A percentile compares a stretch with the other conserved stretches of the same genome.
Conservation (phyloP, 202 grass and related monocot species). For the Carex sylvatica region DNA sequence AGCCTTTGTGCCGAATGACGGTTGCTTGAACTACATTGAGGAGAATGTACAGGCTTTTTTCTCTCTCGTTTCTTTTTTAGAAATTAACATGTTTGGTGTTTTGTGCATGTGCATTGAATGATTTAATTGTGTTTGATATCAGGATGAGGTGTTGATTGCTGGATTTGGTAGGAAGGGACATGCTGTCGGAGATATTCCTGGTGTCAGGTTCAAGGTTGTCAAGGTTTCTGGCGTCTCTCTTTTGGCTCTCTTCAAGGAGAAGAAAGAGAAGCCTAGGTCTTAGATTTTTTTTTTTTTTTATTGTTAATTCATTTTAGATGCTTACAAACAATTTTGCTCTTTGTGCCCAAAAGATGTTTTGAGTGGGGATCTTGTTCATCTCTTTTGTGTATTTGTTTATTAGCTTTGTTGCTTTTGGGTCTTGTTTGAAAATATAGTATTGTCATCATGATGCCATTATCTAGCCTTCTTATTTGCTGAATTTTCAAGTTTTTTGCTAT, state of each 20-base stretch:
- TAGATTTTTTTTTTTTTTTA: constrained; percentile 19
- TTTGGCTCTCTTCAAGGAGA: constrained; percentile 69
- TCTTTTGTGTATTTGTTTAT: background rate
- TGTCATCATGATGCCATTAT: background rate
- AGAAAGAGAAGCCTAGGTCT: constrained; percentile 71
- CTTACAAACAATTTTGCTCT: background rate
- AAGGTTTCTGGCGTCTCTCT: constrained; percentile 80
- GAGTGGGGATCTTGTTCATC: background rate
- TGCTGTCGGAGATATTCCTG: constrained; percentile 69
- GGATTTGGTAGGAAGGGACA: constrained; percentile 73
- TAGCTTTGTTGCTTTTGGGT: background rate
- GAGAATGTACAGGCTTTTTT: constrained; percentile 47
- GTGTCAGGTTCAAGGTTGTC: constrained; percentile 84
- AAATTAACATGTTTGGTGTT: background rate
- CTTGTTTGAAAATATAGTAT: background rate
- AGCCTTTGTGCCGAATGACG: constrained; percentile 80
- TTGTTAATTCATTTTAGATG: background rate
- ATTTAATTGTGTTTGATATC: background rate
- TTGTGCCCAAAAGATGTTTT: background rate
- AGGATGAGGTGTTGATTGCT: constrained; percentile 76
- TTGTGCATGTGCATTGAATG: background rate
- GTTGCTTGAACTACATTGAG: constrained; percentile 75
- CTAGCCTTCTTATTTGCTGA: background rate
- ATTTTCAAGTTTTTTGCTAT: background rate
- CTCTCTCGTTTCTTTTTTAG: background rate